phyloP scores from a whole-genome alignment of 345 rosid species.

The Raphanus sativus region DNA sequence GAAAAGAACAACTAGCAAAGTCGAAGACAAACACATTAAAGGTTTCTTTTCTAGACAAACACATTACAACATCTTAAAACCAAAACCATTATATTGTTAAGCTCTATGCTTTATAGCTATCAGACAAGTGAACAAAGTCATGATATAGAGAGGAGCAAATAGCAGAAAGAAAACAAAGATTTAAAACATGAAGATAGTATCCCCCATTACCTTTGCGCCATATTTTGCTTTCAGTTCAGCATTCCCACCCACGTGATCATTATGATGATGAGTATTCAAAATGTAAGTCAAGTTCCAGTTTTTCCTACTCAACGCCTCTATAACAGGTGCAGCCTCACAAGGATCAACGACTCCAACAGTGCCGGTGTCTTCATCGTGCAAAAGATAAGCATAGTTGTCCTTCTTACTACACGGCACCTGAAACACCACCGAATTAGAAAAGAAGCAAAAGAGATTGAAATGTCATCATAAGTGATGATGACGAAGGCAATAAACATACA shows the following conservation, averaged over 20 bases:
- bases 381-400: slow-evolving; percentile 91
- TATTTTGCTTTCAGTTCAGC: slow-evolving; percentile 89
- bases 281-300: slow-evolving; percentile 86
- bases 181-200: not conserved
- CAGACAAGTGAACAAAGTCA: not conserved
- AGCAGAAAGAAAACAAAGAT: not conserved
- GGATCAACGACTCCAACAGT: slow-evolving; percentile 99
- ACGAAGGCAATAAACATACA: slow-evolving; percentile 21
- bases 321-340: slow-evolving; percentile 79
- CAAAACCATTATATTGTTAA: too few species aligned
- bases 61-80: too few species aligned
- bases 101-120: not conserved
- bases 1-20: slow-evolving; percentile 1
- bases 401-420: slow-evolving; percentile 87
- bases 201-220: slow-evolving; percentile 88
- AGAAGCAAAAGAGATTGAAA: not conserved
- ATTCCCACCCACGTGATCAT: slow-evolving; percentile 91
- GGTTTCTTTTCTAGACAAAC: too few species aligned
- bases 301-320: slow-evolving; percentile 78
- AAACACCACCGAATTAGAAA: slow-evolving; percentile 14
- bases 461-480: not conserved
- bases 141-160: not conserved
- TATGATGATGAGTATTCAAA: slow-evolving; percentile 92
- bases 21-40: too few species aligned
- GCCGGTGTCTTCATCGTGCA: slow-evolving; percentile 92